These are phyloP conservation scores for Panellus pusillus DNA, from an alignment of 768 basidiomycete species.

Conservation along the genomic window DNA sequence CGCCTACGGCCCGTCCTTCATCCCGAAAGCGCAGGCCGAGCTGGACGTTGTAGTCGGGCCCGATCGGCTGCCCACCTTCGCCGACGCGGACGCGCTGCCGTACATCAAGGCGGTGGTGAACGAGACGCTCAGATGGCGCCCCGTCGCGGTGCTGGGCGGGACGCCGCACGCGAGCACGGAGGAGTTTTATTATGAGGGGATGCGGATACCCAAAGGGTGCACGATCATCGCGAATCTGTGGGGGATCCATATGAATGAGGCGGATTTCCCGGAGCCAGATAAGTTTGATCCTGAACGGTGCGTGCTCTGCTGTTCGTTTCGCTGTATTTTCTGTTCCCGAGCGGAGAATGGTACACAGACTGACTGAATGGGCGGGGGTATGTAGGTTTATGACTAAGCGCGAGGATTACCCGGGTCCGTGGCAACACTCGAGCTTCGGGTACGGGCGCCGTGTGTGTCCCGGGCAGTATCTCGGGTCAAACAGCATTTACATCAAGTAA, in stretches of 20 bases:
- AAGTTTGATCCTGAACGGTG: conserved; percentile 19
- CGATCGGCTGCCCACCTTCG: conserved; percentile 39
- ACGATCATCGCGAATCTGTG: conserved; percentile 37
- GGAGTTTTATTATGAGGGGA: conserved; percentile 39
- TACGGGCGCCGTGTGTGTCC: conserved; percentile 21
- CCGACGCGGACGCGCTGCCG: conserved; percentile 34
- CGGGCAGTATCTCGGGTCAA: conserved; percentile 11
- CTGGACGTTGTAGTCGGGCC: conserved; percentile 36
- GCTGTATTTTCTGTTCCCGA: not conserved
- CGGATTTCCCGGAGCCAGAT: conserved; percentile 19
- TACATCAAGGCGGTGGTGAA: conserved; percentile 39
- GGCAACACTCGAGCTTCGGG: conserved; percentile 22
- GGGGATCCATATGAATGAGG: conserved; percentile 20
- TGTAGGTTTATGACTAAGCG: conserved; percentile 18
- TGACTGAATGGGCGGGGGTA: not conserved
- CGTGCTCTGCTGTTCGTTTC: no score
- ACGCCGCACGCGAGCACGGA: conserved; percentile 38
- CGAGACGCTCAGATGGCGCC: conserved; percentile 40
- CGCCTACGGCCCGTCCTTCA: conserved; percentile 24
- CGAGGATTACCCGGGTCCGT: conserved; percentile 17
- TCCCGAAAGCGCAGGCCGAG: conserved; percentile 40
- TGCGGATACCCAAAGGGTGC: conserved; percentile 39
- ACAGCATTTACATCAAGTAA: conserved; percentile 19
- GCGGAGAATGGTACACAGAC: no score
- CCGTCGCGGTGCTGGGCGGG: conserved; percentile 34